Percentiles rank a stretch among this genome's conserved stretches.
Conservation (phyloP, 305 asterid species). For the Fraxinus greggii region DNA sequence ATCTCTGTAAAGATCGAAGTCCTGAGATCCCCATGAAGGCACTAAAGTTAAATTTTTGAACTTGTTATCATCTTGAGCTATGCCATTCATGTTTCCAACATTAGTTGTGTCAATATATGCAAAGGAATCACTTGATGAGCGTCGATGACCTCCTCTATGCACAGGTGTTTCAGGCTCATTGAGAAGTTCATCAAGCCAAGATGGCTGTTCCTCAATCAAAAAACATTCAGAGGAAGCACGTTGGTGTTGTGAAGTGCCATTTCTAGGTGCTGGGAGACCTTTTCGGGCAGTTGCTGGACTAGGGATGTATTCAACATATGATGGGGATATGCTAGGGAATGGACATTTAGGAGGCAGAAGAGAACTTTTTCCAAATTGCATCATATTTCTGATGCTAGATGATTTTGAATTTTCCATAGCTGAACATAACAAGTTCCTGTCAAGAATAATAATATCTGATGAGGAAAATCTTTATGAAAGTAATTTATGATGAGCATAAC, state of each 20-base stretch:
- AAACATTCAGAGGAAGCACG: conserved; percentile 78
- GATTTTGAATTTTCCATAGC: conserved; percentile 60
- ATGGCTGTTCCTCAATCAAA: conserved; percentile 76
- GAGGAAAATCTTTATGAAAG: conserved; percentile 6
- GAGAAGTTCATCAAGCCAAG: conserved; percentile 92
- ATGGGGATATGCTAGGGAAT: conserved; percentile 55
- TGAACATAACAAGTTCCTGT: conserved; percentile 38
- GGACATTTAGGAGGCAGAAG: conserved; percentile 68
- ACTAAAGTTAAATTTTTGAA: conserved; percentile 42
- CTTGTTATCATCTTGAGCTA: conserved; percentile 60
- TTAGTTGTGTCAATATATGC: conserved; percentile 60
- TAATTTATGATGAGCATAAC: neutral
- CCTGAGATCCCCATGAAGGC: conserved; percentile 76
- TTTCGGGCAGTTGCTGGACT: conserved; percentile 49
- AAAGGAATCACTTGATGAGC: conserved; percentile 86
- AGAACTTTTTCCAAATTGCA: conserved; percentile 54
- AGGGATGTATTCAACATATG: conserved; percentile 48
- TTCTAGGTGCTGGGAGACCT: conserved; percentile 50
- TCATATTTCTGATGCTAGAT: conserved; percentile 48
- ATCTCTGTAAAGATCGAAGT: conserved; percentile 54
- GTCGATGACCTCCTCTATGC: conserved; percentile 70
- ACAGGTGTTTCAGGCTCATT: conserved; percentile 88
- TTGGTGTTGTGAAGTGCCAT: conserved; percentile 57
- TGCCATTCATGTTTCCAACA: conserved; percentile 44
- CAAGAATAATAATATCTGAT: conserved; percentile 6